Evolutionary conservation across 345 rosid genomes (phyloP), one percentile per base, ranked within the genome.

Genomic region (Populus simonii): DNA sequence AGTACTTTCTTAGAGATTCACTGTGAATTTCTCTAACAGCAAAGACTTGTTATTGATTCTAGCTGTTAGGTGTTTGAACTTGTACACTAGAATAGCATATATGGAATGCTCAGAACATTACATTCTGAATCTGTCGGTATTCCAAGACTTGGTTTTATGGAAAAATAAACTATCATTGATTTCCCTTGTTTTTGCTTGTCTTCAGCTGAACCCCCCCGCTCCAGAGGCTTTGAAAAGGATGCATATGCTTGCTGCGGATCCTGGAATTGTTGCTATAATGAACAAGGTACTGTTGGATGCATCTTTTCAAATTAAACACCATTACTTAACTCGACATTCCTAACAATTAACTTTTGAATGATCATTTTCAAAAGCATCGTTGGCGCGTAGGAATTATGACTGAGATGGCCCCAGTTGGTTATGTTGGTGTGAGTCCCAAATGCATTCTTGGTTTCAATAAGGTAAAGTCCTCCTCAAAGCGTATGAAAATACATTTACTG

Each of bases 161-260:
- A 47, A 47, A 45, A 47, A 47, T 47, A 47, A 57, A 72, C 16
- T 36, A 59, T 25, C 27, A 66, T 71, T 31, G 22, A 43, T 69
- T 71, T 25, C 33, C 27, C 6, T 45, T 16, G 70, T 38, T 39
- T 33, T 65, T 51, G 7, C 74, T 70, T 73, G 25, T 65, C 18
- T 72, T 57, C 85, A 96, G 98, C 80, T 96, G 83, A 87, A 88
- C 57, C 99, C 99, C 76, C 91, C 96, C 11, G 81, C 97, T 82
- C 86, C 94, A 70, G 92, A 89, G 88, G 99, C 99, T 66, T 82
- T 96, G 80, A 93, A 86, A 86, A 88, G 90, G 84, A 93, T 96
- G 98, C 98, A 92, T 80, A 96, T 85, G 94, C 97, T 96, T 82
- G 97, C 98, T 77, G 88, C 93, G 47, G 99, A 93, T 85, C 98